phyloP scores from a whole-genome alignment of 352 stramenopile species.

The Phytophthora fragariae region DNA sequence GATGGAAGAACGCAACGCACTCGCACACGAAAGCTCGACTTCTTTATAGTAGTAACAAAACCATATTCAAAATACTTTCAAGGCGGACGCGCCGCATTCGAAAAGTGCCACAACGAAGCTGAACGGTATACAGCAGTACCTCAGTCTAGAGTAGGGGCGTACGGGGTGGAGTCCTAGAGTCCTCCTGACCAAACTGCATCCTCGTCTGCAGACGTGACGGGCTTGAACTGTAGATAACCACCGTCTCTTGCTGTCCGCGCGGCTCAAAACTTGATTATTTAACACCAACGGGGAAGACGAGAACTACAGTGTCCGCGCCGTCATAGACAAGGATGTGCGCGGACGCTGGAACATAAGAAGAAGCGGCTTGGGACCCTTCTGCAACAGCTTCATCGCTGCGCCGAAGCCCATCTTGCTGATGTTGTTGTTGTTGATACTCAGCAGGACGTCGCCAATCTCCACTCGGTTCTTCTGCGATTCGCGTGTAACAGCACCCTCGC shows the following conservation, averaged over 20 bases:
- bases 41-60: constrained; percentile 45
- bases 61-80: constrained; percentile 62
- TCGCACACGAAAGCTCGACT: constrained; percentile 26
- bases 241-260: constrained; percentile 27
- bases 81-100: constrained; percentile 17
- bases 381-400: constrained; percentile 83
- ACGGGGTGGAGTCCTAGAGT: constrained; percentile 25
- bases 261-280: constrained; percentile 38
- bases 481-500: constrained; percentile 81
- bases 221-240: constrained; percentile 14
- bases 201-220: constrained; percentile 30
- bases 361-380: constrained; percentile 87
- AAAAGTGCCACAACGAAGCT: constrained; percentile 32
- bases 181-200: constrained; percentile 34
- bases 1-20: constrained; percentile 14
- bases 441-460: constrained; percentile 79
- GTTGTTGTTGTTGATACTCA: constrained; percentile 93
- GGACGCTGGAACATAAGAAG: constrained; percentile 89
- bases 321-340: constrained; percentile 44
- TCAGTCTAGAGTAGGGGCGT: constrained; percentile 18
- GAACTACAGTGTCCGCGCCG: constrained; percentile 44
- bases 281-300: constrained; percentile 29
- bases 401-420: constrained; percentile 92
- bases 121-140: constrained; percentile 1
- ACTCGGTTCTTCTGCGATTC: constrained; percentile 88